A percentile compares a stretch with the other conserved stretches of the same genome.
These are phyloP conservation scores for Vaccinium macrocarpon DNA, from an alignment of 148 eudicot genomes.

Conservation along the genomic window DNA sequence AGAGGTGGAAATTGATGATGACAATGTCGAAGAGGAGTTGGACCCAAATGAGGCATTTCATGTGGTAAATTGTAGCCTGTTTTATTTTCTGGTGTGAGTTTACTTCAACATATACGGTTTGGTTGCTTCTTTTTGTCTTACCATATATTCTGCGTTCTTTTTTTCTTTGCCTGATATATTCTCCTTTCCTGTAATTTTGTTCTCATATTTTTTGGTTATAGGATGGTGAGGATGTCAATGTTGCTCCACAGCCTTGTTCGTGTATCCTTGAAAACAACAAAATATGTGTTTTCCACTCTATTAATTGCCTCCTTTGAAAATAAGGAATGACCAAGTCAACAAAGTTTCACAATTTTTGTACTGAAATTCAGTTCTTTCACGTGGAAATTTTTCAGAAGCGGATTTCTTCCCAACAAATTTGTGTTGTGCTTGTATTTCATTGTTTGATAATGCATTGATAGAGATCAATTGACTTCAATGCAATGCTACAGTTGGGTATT, in stretches of 20 bases:
- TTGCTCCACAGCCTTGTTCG: slow-evolving; percentile 42
- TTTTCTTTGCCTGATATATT: not conserved
- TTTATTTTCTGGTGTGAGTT: slow-evolving; percentile 4
- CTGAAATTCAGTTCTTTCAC: not conserved
- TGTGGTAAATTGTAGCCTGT: slow-evolving; percentile 34
- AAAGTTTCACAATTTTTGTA: not conserved
- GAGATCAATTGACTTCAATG: not conserved
- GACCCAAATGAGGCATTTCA: slow-evolving; percentile 51
- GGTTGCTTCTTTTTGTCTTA: not conserved
- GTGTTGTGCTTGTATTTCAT: not conserved
- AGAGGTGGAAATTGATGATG: slow-evolving; percentile 73
- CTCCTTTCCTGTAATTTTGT: slow-evolving; percentile 7
- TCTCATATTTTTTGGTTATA: slow-evolving; percentile 21
- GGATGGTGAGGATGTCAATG: slow-evolving; percentile 57
- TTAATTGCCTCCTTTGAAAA: not conserved
- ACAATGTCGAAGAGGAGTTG: slow-evolving; percentile 63
- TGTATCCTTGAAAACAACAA: slow-evolving; percentile 59
- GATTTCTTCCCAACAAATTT: not conserved
- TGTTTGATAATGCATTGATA: not conserved
- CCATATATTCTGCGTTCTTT: not conserved
- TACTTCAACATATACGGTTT: not conserved
- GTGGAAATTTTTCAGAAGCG: not conserved
- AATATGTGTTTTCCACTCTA: slow-evolving; percentile 13
- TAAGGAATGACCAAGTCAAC: not conserved
- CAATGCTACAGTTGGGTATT: not conserved